Base-by-base conservation (phyloP, 2,329 filamentous ascomycete genomes). In the Metarhizium rileyi region DNA sequence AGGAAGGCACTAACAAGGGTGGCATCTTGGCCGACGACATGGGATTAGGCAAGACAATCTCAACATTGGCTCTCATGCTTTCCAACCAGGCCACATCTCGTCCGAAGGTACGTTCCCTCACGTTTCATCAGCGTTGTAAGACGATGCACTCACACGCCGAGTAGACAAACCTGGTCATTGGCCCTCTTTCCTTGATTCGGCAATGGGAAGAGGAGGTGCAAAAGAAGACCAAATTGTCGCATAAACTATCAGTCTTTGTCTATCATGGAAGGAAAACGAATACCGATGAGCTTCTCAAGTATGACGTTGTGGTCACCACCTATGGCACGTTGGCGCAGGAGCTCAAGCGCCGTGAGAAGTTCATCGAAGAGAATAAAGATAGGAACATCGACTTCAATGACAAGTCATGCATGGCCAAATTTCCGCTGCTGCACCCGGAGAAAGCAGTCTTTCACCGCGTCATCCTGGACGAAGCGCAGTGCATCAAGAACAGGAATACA, bases 1-100 rank as follows among this genome's bases (percentile, higher is more conserved):
- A 95, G 63, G 77, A 75, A 18, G 81, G 86, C 8, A 74, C 83
- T 48, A 89, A 86, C 59, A 88, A 85, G 58, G 90, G 90, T n/a
- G 90, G 90, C 36, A 90, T 95, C 49, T 74, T 95, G 16, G 89
- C 89, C 2, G 90, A 96, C 63, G 90, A 95, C 60, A 96, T 95
- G 90, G 90, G 90, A 3, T 68, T 95, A 9, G 90, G 90, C 18
- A 95, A 95, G 69, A 95, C 90, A 0, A 84, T 95, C 23, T 88
- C 91, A 53, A 84, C 87, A 5, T 72, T 96, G 22, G 80, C 90
- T 4, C 74, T 95, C 41, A 86, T 95, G 57, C 72, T 88, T 12
- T 77, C 79, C 5, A 76, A 82, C 5, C 82, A 76, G n/a, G 80
- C 86, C 0, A 65, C 70, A 0, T 74, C 53, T 14, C 58, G 62